Evolutionary conservation across 2,329 filamentous ascomycete genomes (phyloP), one percentile per base, ranked within the genome.

Genomic region (Sporothrix humicola): DNA sequence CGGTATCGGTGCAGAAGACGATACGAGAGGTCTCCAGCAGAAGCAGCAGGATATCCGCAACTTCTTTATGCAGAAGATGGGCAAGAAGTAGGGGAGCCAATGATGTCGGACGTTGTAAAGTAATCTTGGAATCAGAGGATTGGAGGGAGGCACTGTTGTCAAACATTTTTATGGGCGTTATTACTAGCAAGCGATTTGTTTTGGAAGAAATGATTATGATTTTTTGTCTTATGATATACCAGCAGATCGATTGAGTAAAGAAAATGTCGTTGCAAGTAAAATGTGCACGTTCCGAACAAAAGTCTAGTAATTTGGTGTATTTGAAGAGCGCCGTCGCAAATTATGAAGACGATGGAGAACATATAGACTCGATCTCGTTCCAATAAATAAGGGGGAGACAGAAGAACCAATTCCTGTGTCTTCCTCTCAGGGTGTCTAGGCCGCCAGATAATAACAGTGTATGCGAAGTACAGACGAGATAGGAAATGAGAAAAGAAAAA

Each of bases 41-140:
- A 70, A 69, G 58, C 76, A 77, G 70, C 59, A 72, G 44, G 76
- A 77, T 59, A 77, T 77, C 8, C 75, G 73, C 52, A 75, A 72
- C 7, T 75, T 77, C 68, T 77, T 77, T 9, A 10, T 71, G 48
- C 69, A 73, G 54, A 59, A 44, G 56, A 56, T 73, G 37, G 61
- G 73, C 20, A 74, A 73, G 6, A 72, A 72, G 52, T 46, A 26
- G 37, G 65, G 10, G 8, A 54, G 17, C 10, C 48, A 8, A 63
- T 46, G 15, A 12, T 3, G 44, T 10, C 1, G 4, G 31, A 37
- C 31, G 31, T 37, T 37, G 31, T 37, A 37, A 5, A 37, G 31
- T 37, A 37, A 37, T 37, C 31, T 37, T 37, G 31, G 31, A 37
- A 37, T 37, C 31, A 37, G 31, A 37, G 31, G 31, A 7, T 37